Base-by-base conservation (phyloP, 805 yeast species). In the Wickerhamomyces strasburgensis region DNA sequence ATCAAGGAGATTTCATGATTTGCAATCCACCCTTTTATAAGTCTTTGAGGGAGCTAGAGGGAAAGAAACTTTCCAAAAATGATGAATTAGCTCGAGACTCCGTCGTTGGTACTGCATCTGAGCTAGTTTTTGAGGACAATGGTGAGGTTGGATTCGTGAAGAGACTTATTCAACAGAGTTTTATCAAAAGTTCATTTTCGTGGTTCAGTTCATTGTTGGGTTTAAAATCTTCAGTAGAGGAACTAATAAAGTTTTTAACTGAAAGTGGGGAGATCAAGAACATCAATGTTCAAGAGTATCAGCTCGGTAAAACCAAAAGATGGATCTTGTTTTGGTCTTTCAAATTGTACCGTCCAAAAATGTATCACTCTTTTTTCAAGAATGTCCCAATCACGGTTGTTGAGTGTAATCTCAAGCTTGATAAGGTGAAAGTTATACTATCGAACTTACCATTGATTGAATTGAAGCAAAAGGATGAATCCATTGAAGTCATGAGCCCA, bases 21-120 rank as follows among this genome's bases (percentile, higher is more conserved):
- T 73, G 79, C 48, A 73, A 73, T 45, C 80, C 80, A 3, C 80
- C 80, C 2, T 73, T 73, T 44, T 73, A 71, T 46, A 37, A 46
- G 3, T 60, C 69, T 0, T 9, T 18, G 0, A 54, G 48, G 1
- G 76, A 70, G 30, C 41, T 68, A 47, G 35, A 40, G 5, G 27
- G 32, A 3, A 50, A 52, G 13, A 28, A 37, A 7, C 28, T 29
- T 2, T n/a, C 26, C 5, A 72, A 71, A 42, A 19, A 19, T 2
- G 19, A 29, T 5, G 11, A 6, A 3, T 24, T 45, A 5, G 44
- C 56, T 1, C 37, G 48, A 11, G 50, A 56, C 4, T 14, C 29
- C 3, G 62, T 64, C 11, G 27, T 38, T 2, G 78, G 70, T 1
- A 46, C 54, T 4, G 33, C 41, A 0, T 39, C 40, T 16, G 80